Evolutionary conservation across 768 basidiomycete species (phyloP).

Genomic region (Cubamyces lactineus): DNA sequence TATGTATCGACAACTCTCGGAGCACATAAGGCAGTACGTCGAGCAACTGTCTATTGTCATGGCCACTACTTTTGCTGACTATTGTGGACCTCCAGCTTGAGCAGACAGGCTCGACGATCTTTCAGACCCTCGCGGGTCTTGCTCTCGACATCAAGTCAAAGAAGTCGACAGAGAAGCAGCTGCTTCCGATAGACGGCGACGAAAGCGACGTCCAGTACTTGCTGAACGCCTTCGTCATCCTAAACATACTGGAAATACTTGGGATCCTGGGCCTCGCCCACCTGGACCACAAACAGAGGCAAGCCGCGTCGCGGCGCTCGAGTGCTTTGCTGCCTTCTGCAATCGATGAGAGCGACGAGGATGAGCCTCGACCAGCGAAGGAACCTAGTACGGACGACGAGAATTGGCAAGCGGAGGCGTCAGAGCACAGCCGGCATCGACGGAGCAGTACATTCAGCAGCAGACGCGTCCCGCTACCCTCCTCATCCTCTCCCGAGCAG

Average conservation of each 20-base stretch:
- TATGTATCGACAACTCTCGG: slow-evolving; percentile 81
- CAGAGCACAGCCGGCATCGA: slow-evolving; percentile 11
- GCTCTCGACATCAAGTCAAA: slow-evolving; percentile 54
- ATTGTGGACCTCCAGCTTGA: slow-evolving; percentile 53
- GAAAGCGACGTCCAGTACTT: slow-evolving; percentile 48
- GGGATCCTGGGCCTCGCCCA: slow-evolving; percentile 53
- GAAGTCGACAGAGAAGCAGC: slow-evolving; percentile 21
- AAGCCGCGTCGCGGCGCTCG: slow-evolving; percentile 26
- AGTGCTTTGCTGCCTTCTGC: slow-evolving; percentile 24
- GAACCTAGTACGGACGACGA: slow-evolving; percentile 21
- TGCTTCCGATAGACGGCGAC: slow-evolving; percentile 20
- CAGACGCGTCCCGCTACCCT: slow-evolving; percentile 20
- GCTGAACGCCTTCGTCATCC: slow-evolving; percentile 55
- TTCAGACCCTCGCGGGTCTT: slow-evolving; percentile 74
- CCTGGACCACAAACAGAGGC: slow-evolving; percentile 49
- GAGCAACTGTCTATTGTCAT: too few relatives aligned
- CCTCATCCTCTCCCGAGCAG: slow-evolving; percentile 24
- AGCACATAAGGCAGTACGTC: slow-evolving; percentile 70
- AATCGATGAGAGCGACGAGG: slow-evolving; percentile 17
- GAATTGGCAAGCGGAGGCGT: slow-evolving; percentile 15
- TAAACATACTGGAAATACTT: slow-evolving; percentile 60
- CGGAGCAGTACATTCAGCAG: slow-evolving; percentile 12
- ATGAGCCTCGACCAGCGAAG: slow-evolving; percentile 6
- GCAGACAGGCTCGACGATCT: slow-evolving; percentile 71
- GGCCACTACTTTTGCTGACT: not conserved